Percentiles rank a stretch among this genome's conserved stretches.
These are phyloP conservation scores for Senna tora DNA, from an alignment of 306 rosid species.

Conservation along the genomic window DNA sequence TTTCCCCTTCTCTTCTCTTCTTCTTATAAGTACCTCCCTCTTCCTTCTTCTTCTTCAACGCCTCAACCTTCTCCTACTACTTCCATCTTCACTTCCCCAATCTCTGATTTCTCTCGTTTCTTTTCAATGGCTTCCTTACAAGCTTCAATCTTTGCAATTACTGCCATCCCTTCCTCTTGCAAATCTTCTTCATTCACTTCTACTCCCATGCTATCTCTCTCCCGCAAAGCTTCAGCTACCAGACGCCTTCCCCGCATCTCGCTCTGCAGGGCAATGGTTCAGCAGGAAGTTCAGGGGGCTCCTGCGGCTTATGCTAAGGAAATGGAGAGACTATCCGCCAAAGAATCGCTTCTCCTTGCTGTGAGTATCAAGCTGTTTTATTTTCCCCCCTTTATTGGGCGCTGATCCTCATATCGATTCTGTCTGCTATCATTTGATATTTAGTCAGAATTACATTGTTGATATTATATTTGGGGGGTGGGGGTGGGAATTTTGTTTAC, in stretches of 20 bases:
- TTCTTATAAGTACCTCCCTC: background rate
- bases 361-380: constrained; percentile 50
- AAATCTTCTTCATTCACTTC: constrained; percentile 22
- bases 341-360: constrained; percentile 96
- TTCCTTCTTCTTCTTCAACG: background rate
- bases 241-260: constrained; percentile 33
- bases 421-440: background rate
- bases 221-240: constrained; percentile 27
- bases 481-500: background rate
- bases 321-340: constrained; percentile 99
- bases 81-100: background rate
- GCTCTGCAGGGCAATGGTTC: constrained; percentile 76
- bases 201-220: constrained; percentile 24
- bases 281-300: constrained; percentile 81
- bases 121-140: constrained; percentile 56
- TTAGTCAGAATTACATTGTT: background rate
- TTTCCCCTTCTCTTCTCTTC: background rate
- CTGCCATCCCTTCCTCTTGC: constrained; percentile 43
- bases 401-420: background rate
- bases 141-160: constrained; percentile 41
- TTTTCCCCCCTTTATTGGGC: background rate
- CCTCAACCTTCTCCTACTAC: background rate
- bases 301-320: constrained; percentile 91
- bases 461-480: background rate
- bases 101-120: background rate